Evolutionary conservation across 129 eudicot genomes (phyloP).

Genomic region (Artemisia argyi): DNA sequence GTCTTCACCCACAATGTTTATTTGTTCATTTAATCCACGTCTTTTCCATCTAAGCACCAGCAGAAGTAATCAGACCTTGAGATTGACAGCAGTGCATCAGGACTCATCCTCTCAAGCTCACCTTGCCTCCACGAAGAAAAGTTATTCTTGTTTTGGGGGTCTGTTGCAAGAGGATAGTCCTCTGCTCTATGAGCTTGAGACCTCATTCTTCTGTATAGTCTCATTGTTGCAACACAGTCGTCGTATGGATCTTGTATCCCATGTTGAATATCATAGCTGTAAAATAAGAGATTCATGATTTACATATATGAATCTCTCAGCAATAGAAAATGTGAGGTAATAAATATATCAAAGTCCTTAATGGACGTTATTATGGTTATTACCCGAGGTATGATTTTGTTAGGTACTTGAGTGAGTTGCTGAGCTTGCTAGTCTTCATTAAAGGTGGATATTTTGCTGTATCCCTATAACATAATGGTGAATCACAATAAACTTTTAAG

Average conservation of each 20-base stretch:
- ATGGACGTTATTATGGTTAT: not conserved
- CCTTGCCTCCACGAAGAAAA: conserved; percentile 74
- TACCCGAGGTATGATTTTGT: conserved; percentile 94
- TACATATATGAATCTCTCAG: conserved; percentile 1
- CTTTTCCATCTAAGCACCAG: conserved; percentile 81
- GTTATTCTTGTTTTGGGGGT: conserved; percentile 73
- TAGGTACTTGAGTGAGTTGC: conserved; percentile 97
- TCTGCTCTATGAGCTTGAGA: conserved; percentile 68
- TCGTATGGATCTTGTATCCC: conserved; percentile 94
- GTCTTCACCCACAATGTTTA: not conserved
- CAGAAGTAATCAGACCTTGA: conserved; percentile 93
- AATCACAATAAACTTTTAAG: not conserved
- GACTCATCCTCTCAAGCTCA: conserved; percentile 91
- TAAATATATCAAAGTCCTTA: not conserved
- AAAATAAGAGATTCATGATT: conserved; percentile 3
- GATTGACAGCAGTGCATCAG: conserved; percentile 59
- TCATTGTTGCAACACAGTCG: conserved; percentile 88
- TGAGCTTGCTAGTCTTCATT: conserved; percentile 99
- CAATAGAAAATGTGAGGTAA: not conserved
- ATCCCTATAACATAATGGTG: conserved; percentile 55
- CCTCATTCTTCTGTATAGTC: conserved; percentile 83
- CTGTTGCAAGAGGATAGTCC: conserved; percentile 69
- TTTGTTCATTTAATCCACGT: conserved; percentile 26
- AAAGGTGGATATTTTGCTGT: conserved; percentile 93
- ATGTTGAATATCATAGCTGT: conserved; percentile 80